Evolutionary conservation across 75 land plant species (phyloP).

Genomic region (Pinus albicaulis): DNA sequence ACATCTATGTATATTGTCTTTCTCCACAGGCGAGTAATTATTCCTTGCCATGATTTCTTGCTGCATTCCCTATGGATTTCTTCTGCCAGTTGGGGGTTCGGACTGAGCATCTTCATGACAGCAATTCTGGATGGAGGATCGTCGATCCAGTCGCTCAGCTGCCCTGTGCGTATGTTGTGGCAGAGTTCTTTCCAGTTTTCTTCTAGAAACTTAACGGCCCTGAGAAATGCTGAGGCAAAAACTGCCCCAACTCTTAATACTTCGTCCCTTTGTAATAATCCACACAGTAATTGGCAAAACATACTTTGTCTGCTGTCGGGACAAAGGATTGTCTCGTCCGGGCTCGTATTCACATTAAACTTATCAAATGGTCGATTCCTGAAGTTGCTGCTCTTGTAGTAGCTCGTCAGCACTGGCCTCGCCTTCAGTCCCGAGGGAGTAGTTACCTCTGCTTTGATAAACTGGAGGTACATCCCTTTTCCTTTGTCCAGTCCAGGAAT

Average conservation of each 20-base stretch:
- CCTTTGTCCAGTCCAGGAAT: slow-evolving; percentile 60
- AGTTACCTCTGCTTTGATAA: slow-evolving; percentile 42
- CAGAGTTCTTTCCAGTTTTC: slow-evolving; percentile 71
- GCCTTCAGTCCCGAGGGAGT: slow-evolving; percentile 59
- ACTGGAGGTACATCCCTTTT: slow-evolving; percentile 57
- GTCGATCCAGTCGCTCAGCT: slow-evolving; percentile 48
- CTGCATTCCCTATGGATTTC: slow-evolving; percentile 41
- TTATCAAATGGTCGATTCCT: slow-evolving; percentile 46
- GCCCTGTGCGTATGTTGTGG: slow-evolving; percentile 52
- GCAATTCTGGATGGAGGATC: slow-evolving; percentile 36
- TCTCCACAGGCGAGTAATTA: slow-evolving; percentile 63
- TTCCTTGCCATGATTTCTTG: slow-evolving; percentile 58
- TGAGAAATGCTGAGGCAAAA: slow-evolving; percentile 59
- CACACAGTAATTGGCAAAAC: slow-evolving; percentile 71
- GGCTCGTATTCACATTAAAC: slow-evolving; percentile 59
- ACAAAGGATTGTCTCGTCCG: slow-evolving; percentile 55
- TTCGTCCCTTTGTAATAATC: slow-evolving; percentile 47
- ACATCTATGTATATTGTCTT: slow-evolving; percentile 49
- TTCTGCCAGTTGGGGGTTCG: slow-evolving; percentile 51
- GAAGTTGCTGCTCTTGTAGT: slow-evolving; percentile 63
- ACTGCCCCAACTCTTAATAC: slow-evolving; percentile 56
- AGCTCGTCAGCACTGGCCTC: slow-evolving; percentile 64
- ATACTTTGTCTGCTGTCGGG: slow-evolving; percentile 60
- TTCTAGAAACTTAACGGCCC: slow-evolving; percentile 57
- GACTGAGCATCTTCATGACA: slow-evolving; percentile 23